These are phyloP conservation scores for Haematococcus sp. DNA, from an alignment of 139 green algal species.

Conservation along the genomic window DNA sequence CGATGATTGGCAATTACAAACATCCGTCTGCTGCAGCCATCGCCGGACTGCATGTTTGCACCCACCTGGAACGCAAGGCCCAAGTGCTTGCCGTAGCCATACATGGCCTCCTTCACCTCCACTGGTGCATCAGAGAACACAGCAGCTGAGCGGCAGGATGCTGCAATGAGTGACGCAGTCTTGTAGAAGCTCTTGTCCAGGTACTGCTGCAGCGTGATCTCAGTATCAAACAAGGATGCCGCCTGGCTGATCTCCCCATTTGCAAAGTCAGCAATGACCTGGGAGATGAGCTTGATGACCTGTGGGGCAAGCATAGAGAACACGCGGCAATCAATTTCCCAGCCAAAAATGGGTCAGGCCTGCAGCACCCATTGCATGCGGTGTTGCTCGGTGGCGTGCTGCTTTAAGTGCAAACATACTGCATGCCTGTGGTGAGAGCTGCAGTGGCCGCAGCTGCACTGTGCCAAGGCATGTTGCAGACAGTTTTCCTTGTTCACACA, in stretches of 20 bases:
- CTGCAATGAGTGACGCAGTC: slow-evolving; percentile 97
- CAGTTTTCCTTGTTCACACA: too few species aligned
- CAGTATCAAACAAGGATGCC: slow-evolving; percentile 85
- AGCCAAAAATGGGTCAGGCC: too few species aligned
- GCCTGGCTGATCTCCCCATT: slow-evolving; percentile 97
- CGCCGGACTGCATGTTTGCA: too few species aligned
- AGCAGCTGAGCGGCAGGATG: slow-evolving; percentile 81
- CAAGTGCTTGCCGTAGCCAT: slow-evolving; percentile 93
- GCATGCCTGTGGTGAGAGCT: too few species aligned
- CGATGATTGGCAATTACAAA: too few species aligned
- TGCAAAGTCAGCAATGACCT: slow-evolving; percentile 99
- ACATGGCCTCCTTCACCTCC: slow-evolving; percentile 88
- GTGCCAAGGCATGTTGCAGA: too few species aligned
- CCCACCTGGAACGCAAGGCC: slow-evolving; percentile 94
- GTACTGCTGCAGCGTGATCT: slow-evolving; percentile 89
- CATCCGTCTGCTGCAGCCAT: too few species aligned
- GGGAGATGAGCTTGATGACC: slow-evolving; percentile 97
- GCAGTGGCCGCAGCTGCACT: too few species aligned
- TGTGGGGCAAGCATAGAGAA: slow-evolving; percentile 31
- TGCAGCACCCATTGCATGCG: too few species aligned
- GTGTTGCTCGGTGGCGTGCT: too few species aligned
- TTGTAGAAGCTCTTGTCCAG: slow-evolving; percentile 98
- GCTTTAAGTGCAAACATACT: too few species aligned
- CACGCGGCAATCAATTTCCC: not conserved
- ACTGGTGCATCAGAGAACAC: slow-evolving; percentile 81